These are phyloP conservation scores for Blepharisma stoltei DNA, from an alignment of 73 alveolate genomes.

Conservation along the genomic window DNA sequence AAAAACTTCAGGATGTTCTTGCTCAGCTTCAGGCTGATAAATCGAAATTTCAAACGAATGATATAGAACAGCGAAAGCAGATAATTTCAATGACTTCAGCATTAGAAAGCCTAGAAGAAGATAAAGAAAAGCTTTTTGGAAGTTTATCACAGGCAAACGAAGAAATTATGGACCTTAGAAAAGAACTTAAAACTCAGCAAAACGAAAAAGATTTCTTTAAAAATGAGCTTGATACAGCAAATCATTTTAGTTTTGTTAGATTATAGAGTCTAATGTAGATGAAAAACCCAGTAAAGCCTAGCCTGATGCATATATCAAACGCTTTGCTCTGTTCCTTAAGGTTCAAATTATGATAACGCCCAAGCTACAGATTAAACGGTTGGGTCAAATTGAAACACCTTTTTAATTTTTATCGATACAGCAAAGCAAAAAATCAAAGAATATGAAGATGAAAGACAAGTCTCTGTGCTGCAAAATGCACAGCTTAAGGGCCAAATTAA, in stretches of 20 bases:
- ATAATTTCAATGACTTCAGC: not conserved
- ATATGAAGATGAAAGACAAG: not conserved
- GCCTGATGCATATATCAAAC: too few relatives aligned
- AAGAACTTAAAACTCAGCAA: too few relatives aligned
- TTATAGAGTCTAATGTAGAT: too few relatives aligned
- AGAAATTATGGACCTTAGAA: not conserved
- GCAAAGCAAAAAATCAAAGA: not conserved
- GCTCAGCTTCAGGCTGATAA: not conserved
- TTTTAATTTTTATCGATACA: too few relatives aligned
- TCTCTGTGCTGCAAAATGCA: not conserved
- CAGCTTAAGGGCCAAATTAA: not conserved
- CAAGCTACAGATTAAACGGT: too few relatives aligned
- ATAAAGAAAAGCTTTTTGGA: constrained; percentile 15
- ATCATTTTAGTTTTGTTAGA: too few relatives aligned
- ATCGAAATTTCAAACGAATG: not conserved
- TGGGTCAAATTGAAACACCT: too few relatives aligned
- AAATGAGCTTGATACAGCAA: too few relatives aligned
- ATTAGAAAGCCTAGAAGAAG: not conserved
- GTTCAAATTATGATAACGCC: too few relatives aligned
- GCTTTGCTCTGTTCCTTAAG: too few relatives aligned
- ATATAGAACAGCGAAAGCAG: not conserved
- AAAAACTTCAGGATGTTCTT: constrained; percentile 3
- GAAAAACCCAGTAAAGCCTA: too few relatives aligned
- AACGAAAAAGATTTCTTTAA: too few relatives aligned
- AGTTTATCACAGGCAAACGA: not conserved